Base-by-base conservation (phyloP, 768 basidiomycete species). In the Leccinellum albellum region DNA sequence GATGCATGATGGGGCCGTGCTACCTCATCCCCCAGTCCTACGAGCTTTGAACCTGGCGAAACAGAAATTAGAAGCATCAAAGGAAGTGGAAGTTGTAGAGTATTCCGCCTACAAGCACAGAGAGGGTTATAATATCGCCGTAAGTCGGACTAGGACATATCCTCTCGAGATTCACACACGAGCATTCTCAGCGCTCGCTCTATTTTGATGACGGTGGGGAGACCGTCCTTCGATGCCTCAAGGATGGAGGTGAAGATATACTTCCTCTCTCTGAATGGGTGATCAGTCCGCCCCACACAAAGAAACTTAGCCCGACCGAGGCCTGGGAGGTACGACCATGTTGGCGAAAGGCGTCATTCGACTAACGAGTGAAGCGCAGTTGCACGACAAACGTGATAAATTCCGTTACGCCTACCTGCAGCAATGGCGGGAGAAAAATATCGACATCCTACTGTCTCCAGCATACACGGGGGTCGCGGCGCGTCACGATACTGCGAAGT, bases 371-470 rank as follows among this genome's bases (percentile, higher is more conserved):
- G 15, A 26, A 32, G 1, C 20, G 4, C 33, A 72, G 63, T 58
- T 79, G 21, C 70, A 68, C 50, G 45, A 51, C 17, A 60, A 66
- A 50, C 65, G 77, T 21, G 77, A 76, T 33, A 15, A 9, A 1
- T 76, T 74, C 55, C 68, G 77, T 1, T 61, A 68, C 32, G 66
- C 63, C 44, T 74, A 74, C 32, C 63, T 74, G 12, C 66, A 67
- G 4, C 66, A 78, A 33, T 81, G 74, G 75, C 71, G 72, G 44
- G 64, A 66, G 14, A 73, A 76, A 33, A 61, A 62, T 20, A 62
- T 78, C 17, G 79, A 81, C 45, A 74, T 70, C 6, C 64, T 81
- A 56, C 61, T 81, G 14, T 72, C 60, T 26, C 77, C 79, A 13
- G 68, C 67, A 6, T 70, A 64, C 17, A 66, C 73, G 2, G 72